Conservation (phyloP, 2,329 filamentous ascomycete species). For the Phialocephala sp. region DNA sequence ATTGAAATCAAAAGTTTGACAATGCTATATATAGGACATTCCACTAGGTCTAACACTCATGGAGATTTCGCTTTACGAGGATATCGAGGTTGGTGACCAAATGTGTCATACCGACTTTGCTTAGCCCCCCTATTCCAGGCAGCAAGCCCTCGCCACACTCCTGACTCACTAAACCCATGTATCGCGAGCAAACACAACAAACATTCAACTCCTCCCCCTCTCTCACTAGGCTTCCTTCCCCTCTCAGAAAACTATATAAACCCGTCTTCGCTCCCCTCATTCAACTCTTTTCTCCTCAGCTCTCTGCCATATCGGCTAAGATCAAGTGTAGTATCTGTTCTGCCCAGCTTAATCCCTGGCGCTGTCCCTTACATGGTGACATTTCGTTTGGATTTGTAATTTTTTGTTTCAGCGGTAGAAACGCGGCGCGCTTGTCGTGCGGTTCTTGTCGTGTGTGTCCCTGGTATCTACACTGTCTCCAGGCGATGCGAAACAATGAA, state of each 20-base stretch:
- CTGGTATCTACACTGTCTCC: slow-evolving; percentile 74
- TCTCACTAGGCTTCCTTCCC: neutral
- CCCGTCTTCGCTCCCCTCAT: slow-evolving; percentile 2
- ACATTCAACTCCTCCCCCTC: slow-evolving; percentile 3
- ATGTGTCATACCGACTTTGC: neutral
- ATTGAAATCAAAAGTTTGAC: too few relatives aligned
- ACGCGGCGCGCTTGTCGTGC: slow-evolving; percentile 72
- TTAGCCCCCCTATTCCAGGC: neutral
- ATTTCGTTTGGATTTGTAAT: slow-evolving; percentile 44
- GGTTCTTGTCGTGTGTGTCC: slow-evolving; percentile 67
- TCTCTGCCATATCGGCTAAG: slow-evolving; percentile 51
- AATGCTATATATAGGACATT: too few relatives aligned
- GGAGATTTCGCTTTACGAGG: neutral
- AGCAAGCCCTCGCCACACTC: neutral
- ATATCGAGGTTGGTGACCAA: neutral
- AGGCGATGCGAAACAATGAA: slow-evolving; percentile 66
- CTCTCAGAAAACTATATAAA: slow-evolving; percentile 19
- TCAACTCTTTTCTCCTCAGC: slow-evolving; percentile 3
- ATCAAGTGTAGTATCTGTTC: slow-evolving; percentile 74
- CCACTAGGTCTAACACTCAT: too few relatives aligned
- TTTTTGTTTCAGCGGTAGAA: slow-evolving; percentile 60
- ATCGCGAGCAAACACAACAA: slow-evolving; percentile 8
- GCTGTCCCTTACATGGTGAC: slow-evolving; percentile 32
- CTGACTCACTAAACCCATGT: slow-evolving; percentile 15
- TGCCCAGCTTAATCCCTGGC: slow-evolving; percentile 73